Percentiles rank a stretch among this genome's conserved stretches.
These are phyloP conservation scores for Brassica balearica DNA, from an alignment of 441 rosid species.

Conservation along the genomic window DNA sequence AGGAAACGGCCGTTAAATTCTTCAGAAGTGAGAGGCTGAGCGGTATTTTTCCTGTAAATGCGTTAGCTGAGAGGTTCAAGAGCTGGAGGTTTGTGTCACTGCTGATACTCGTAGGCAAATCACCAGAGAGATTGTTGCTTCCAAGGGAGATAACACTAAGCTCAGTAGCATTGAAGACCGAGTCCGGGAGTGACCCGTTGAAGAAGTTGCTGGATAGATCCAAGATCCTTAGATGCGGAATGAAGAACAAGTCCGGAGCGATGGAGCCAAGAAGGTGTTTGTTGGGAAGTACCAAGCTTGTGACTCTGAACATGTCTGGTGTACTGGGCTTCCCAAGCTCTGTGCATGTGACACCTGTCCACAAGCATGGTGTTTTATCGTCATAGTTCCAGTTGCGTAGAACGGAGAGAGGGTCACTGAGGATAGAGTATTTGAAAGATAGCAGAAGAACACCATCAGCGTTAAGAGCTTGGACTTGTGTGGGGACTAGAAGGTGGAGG, in stretches of 20 bases:
- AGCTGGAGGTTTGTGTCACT: conserved; percentile 50
- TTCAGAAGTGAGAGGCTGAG: conserved; percentile 49
- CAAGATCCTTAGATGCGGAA: conserved; percentile 60
- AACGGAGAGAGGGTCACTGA: conserved; percentile 70
- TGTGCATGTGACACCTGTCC: conserved; percentile 80
- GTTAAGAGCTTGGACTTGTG: conserved; percentile 57
- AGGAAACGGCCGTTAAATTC: conserved; percentile 68
- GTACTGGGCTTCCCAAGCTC: conserved; percentile 49
- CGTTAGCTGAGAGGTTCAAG: conserved; percentile 77
- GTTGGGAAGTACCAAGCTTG: conserved; percentile 63
- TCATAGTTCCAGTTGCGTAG: conserved; percentile 73
- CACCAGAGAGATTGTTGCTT: conserved; percentile 71
- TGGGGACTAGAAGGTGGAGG: conserved; percentile 32
- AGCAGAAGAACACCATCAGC: conserved; percentile 70
- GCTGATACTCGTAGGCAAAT: conserved; percentile 54
- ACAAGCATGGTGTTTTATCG: conserved; percentile 62
- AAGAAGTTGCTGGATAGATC: conserved; percentile 79
- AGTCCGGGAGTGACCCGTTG: conserved; percentile 71
- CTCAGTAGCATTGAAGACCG: conserved; percentile 58
- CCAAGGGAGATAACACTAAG: conserved; percentile 64
- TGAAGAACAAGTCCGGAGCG: conserved; percentile 54
- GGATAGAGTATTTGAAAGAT: conserved; percentile 74
- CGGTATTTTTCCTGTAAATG: conserved; percentile 70
- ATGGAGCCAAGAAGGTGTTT: conserved; percentile 77
- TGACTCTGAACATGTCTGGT: conserved; percentile 64